Conservation (phyloP, 2,329 filamentous ascomycete species). For the Lachnellula occidentalis region DNA sequence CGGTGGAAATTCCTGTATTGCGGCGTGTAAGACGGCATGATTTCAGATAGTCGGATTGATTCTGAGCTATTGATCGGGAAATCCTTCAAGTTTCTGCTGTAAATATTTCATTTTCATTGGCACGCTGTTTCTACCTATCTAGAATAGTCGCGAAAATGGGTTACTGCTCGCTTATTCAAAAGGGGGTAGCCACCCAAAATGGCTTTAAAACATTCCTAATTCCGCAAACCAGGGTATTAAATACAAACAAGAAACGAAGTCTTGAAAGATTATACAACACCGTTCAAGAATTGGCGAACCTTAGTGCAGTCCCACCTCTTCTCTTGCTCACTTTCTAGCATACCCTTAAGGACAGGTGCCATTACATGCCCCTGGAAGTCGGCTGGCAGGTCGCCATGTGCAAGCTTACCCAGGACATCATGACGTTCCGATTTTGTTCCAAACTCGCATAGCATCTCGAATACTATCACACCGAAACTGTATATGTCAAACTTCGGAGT, state of each 20-base stretch:
- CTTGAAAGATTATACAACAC: not conserved
- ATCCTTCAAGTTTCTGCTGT: too few species aligned
- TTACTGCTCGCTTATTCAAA: too few species aligned
- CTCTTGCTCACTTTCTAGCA: conserved; percentile 14
- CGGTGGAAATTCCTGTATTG: too few species aligned
- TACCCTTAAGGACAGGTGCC: conserved; percentile 22
- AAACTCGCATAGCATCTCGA: conserved; percentile 55
- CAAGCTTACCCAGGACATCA: conserved; percentile 37
- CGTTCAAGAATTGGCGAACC: conserved; percentile 13
- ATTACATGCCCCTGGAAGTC: conserved; percentile 21
- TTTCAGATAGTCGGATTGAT: too few species aligned
- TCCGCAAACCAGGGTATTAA: not conserved
- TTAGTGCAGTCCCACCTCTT: conserved; percentile 18
- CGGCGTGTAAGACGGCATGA: too few species aligned
- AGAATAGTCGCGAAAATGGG: too few species aligned
- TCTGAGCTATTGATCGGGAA: too few species aligned
- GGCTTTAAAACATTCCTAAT: not conserved
- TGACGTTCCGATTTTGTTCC: conserved; percentile 44
- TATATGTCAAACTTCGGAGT: conserved; percentile 41
- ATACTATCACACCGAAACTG: conserved; percentile 55
- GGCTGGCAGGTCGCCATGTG: conserved; percentile 13
- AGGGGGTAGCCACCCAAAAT: not conserved
- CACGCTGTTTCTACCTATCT: too few species aligned
- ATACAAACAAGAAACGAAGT: not conserved
- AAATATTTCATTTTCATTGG: too few species aligned